Conservation (phyloP, 495 filamentous ascomycete genomes). For the Cladorrhinum samala region DNA sequence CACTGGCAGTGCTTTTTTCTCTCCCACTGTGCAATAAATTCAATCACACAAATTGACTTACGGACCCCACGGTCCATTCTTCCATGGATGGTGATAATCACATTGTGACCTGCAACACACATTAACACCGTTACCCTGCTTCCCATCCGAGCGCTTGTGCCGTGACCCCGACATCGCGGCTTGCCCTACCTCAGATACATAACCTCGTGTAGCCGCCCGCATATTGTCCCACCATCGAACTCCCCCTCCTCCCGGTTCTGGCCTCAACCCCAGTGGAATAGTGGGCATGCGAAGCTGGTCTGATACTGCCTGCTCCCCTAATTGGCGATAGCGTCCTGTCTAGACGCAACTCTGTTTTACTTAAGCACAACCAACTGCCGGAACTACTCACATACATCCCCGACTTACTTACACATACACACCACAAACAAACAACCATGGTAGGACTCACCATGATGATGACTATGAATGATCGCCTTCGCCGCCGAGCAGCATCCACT, state of each 20-base stretch:
- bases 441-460: constrained; percentile 7
- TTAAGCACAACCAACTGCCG: constrained; percentile 22
- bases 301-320: too few relatives aligned
- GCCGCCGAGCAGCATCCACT: background rate
- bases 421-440: constrained; percentile 19
- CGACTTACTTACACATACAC: background rate
- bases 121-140: constrained; percentile 15
- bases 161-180: constrained; percentile 16
- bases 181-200: constrained; percentile 30
- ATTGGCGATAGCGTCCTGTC: too few relatives aligned
- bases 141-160: constrained; percentile 22
- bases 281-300: constrained; percentile 17
- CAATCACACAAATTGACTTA: background rate
- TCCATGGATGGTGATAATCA: constrained; percentile 4
- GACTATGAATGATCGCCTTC: background rate
- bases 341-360: too few relatives aligned
- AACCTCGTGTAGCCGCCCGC: constrained; percentile 38
- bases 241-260: constrained; percentile 33
- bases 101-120: constrained; percentile 17
- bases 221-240: constrained; percentile 26
- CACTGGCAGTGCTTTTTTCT: too few relatives aligned
- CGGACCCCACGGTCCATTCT: background rate
- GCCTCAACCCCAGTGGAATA: constrained; percentile 16
- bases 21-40: too few relatives aligned
- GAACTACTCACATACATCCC: background rate